Conservation (phyloP, 2,329 filamentous ascomycete genomes). For the Pseudogymnoascus sp. region DNA sequence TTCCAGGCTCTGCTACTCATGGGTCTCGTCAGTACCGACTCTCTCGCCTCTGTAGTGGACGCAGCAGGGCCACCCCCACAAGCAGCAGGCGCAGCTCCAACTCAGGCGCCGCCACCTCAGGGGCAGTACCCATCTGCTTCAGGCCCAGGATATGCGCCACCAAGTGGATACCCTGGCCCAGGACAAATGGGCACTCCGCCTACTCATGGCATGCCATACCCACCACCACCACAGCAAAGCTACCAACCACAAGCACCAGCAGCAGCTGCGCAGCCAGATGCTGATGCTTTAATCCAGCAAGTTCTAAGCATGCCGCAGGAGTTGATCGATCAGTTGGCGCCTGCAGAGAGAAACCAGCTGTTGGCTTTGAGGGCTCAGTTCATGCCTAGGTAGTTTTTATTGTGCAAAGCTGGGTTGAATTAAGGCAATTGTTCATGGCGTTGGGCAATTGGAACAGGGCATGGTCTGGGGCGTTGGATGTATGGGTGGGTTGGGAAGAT, state of each 20-base stretch:
- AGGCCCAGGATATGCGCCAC: constrained; percentile 32
- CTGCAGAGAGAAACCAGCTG: constrained; percentile 70
- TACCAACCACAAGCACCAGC: constrained; percentile 36
- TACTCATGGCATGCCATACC: constrained; percentile 31
- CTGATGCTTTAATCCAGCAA: constrained; percentile 70
- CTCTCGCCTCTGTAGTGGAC: constrained; percentile 75
- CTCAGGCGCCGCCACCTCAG: constrained; percentile 1
- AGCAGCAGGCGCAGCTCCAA: background rate
- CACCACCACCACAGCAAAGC: constrained; percentile 37
- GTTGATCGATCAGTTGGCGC: constrained; percentile 71
- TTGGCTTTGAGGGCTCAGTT: constrained; percentile 66
- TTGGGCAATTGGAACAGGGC: background rate
- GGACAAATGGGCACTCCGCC: constrained; percentile 39
- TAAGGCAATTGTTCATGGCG: background rate
- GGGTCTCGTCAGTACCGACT: constrained; percentile 80
- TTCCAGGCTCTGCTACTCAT: constrained; percentile 92
- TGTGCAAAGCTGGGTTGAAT: background rate
- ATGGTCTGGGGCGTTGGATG: constrained; percentile 1
- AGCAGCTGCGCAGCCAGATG: constrained; percentile 43
- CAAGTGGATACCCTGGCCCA: constrained; percentile 31
- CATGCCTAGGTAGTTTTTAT: constrained; percentile 23
- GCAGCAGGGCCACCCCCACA: constrained; percentile 28
- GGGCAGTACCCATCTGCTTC: constrained; percentile 29
- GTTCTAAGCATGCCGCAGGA: constrained; percentile 74
- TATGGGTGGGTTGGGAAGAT: background rate